phyloP scores from a whole-genome alignment of 495 filamentous ascomycete genomes.

The Baudoinia panamericana region DNA sequence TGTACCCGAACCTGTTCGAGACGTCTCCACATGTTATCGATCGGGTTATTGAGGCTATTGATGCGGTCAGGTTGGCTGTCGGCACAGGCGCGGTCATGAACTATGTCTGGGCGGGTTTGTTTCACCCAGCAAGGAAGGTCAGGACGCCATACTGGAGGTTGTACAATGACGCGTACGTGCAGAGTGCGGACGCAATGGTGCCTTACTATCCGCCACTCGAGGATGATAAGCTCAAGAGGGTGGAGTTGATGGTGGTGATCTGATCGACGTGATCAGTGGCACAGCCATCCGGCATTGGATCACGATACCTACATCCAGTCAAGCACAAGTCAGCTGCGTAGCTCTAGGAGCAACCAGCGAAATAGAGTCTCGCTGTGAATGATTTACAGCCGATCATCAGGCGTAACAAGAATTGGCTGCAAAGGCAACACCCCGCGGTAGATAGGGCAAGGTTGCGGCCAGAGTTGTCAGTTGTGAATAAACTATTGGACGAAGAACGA shows the following conservation, averaged over 20 bases:
- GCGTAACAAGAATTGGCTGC: too few relatives aligned
- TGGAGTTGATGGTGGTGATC: slow-evolving; percentile 17
- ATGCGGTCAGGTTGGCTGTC: slow-evolving; percentile 88
- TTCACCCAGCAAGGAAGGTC: slow-evolving; percentile 93
- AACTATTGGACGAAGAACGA: too few relatives aligned
- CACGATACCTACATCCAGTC: too few relatives aligned
- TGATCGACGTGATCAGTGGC: slow-evolving; percentile 1
- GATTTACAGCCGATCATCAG: too few relatives aligned
- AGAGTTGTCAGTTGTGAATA: too few relatives aligned
- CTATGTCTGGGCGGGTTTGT: slow-evolving; percentile 94
- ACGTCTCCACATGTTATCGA: slow-evolving; percentile 98
- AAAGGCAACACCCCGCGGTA: too few relatives aligned
- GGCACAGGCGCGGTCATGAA: slow-evolving; percentile 87
- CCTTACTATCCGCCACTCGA: slow-evolving; percentile 64
- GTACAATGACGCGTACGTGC: slow-evolving; percentile 96
- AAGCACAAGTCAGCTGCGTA: too few relatives aligned
- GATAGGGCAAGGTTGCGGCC: too few relatives aligned
- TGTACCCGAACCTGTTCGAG: slow-evolving; percentile 96
- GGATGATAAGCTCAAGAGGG: slow-evolving; percentile 12
- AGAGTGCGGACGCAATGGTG: slow-evolving; percentile 83
- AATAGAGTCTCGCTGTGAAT: too few relatives aligned
- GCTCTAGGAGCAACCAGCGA: too few relatives aligned
- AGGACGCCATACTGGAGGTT: slow-evolving; percentile 84
- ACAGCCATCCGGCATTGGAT: too few relatives aligned
- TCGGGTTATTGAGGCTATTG: slow-evolving; percentile 89